phyloP scores from a whole-genome alignment of 2,329 filamentous ascomycete species.

The Hymenoscyphus albidus region DNA sequence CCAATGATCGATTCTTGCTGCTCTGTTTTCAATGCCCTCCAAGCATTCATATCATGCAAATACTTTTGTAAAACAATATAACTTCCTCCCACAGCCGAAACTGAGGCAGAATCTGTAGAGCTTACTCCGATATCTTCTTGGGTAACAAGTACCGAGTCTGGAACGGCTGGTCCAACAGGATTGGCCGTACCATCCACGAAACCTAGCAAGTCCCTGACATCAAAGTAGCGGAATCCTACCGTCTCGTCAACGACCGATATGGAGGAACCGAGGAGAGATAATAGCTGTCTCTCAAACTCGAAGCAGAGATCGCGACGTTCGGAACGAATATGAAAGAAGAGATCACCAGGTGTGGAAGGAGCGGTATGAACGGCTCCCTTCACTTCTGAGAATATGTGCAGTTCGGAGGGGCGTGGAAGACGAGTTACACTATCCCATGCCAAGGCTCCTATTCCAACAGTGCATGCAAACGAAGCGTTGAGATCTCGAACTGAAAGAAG shows the following conservation, averaged over 20 bases:
- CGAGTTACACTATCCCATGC: conserved; percentile 48
- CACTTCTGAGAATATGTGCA: conserved; percentile 48
- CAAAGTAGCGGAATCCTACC: conserved; percentile 56
- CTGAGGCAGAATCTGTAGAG: background rate
- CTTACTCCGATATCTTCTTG: conserved; percentile 36
- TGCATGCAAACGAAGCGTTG: conserved; percentile 45
- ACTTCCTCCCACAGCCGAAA: conserved; percentile 43
- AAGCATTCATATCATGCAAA: conserved; percentile 47
- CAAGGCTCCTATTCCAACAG: conserved; percentile 50
- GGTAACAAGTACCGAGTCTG: conserved; percentile 42
- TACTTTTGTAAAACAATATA: conserved; percentile 60
- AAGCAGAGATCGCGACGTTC: conserved; percentile 55
- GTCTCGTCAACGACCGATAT: conserved; percentile 51
- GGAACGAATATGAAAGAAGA: conserved; percentile 56
- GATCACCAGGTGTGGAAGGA: conserved; percentile 52
- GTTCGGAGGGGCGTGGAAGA: conserved; percentile 46
- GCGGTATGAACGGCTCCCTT: conserved; percentile 48
- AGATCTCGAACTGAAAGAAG: conserved; percentile 42
- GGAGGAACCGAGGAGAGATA: conserved; percentile 45
- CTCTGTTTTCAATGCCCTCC: conserved; percentile 46
- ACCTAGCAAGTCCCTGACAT: conserved; percentile 54
- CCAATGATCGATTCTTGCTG: conserved; percentile 54
- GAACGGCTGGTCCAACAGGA: conserved; percentile 45
- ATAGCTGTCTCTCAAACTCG: conserved; percentile 54
- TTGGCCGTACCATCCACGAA: conserved; percentile 61